Evolutionary conservation across 1,139 yeast species (phyloP), one percentile per base, ranked within the genome.

Genomic region (Suhomyces taliae): DNA sequence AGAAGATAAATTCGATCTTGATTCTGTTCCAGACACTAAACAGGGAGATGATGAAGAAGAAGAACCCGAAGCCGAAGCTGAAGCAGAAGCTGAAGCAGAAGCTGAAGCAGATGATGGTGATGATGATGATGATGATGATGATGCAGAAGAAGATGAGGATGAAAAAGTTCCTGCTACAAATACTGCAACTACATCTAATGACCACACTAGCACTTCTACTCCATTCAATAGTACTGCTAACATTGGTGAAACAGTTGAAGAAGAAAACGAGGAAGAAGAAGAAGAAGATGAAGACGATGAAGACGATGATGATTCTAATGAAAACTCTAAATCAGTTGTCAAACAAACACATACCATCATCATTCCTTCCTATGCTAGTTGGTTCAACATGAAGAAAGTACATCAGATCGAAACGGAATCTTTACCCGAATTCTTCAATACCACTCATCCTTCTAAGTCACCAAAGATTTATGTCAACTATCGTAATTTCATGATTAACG

Each of bases 401-500:
- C 89, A 90, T 65, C 66, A 67, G 44, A 78, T 81, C 47, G 86
- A 81, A 57, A 72, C 71, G 48, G 87, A 87, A 60, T 87, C 97
- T 1, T 68, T 93, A 42, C 97, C 99, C 0, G 99, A 93, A 65
- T 93, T 90, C 64, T 93, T 93, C 76, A 81, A 82, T 53, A 76
- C 82, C 40, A 74, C 83, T 52, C 87, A 86, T 61, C 80, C 87
- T 40, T 82, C 95, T 39, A 95, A 95, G 65, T 89, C 97, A 1
- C 96, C 97, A 4, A 83, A 86, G 56, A 85, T 90, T 37, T 93
- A 91, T 66, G 79, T 82, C 48, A 88, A 87, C 64, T 91, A 90
- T 65, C 82, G 99, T 62, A 93, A 91, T 64, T 93, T 93, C 65
- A 90, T 93, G 96, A 78, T 93, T 42, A 90, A 93, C 66, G 81